Base-by-base conservation (phyloP, 2,329 filamentous ascomycete genomes). In the Pseudocercospora fuligena region DNA sequence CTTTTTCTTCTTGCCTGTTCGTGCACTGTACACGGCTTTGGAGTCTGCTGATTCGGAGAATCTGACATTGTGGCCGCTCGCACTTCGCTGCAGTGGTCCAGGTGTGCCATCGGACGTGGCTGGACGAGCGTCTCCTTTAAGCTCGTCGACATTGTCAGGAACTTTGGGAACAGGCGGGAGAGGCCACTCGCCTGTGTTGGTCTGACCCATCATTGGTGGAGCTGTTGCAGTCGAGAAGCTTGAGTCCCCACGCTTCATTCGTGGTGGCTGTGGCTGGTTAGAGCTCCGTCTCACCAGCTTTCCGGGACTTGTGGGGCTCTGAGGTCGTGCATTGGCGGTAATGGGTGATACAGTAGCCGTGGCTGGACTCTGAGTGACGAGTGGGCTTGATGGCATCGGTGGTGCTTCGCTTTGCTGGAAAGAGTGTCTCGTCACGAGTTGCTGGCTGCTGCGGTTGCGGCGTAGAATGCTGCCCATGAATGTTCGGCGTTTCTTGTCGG, bases 1-100 rank as follows among this genome's bases (percentile, higher is more conserved):
- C 78, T 89, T 91, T 84, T 92, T 92, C 80, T 85, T 86, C 77
- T 82, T 83, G 54, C 78, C 75, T 5, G 77, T 78, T 60, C 77
- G 68, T 14, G 76, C 71, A 49, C 78, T 75, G 33, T 77, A 74
- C 2, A 76, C 73, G 33, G 69, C 74, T 23, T 78, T 74, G 19
- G 69, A 72, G 3, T 72, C 73, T 8, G 70, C 70, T 2, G 40
- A 40, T 23, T 69, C 65, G 36, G 58, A 49, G 23, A 71, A 59
- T 51, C 70, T 40, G 36, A 69, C 63, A 49, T 70, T 40, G 67
- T 69, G 58, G n/a, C 8, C 61, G 16, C 14, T 58, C 21, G 62
- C 67, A n/a, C 21, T 36, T 16, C 33, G 5, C 19, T 58, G 56
- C 19, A 27, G n/a, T 16, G 33, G 56, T 1, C 29, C 56, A 19